Conservation (phyloP, 2,329 filamentous ascomycete genomes). For the Aspergillus tamarii region DNA sequence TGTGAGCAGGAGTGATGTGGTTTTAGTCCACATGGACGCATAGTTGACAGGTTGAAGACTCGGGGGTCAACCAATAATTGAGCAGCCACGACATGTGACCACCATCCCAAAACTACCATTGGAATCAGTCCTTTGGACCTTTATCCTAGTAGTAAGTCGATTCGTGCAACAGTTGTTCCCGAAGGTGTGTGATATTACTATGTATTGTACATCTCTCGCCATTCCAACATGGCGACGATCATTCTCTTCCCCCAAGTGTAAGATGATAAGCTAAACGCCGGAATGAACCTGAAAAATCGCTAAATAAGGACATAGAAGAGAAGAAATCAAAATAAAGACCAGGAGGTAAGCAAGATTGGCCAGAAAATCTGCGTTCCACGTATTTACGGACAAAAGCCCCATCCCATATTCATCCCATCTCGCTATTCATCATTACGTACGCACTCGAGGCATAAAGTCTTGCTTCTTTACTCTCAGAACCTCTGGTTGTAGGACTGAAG, state of each 20-base stretch:
- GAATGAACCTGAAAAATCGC: background rate
- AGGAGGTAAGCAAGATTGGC: background rate
- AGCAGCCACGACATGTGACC: background rate
- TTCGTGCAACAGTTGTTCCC: background rate
- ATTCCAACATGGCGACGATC: background rate
- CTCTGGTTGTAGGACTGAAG: background rate
- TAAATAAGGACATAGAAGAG: background rate
- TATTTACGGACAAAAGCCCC: background rate
- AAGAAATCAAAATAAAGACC: background rate
- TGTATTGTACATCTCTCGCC: background rate
- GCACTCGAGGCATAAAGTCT: background rate
- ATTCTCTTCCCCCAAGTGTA: background rate
- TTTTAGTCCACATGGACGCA: background rate
- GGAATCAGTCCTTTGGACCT: background rate
- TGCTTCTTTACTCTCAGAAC: background rate
- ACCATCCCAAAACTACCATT: background rate
- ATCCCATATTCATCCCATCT: background rate
- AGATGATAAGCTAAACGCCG: background rate
- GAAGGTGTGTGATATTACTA: background rate
- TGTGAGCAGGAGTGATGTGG: background rate
- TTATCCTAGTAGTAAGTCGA: background rate
- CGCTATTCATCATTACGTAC: background rate
- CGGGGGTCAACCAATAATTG: background rate
- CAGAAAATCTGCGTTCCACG: background rate
- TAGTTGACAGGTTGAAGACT: background rate